Percentiles rank a stretch among this genome's conserved stretches.
These are phyloP conservation scores for Peronospora farinosa DNA, from an alignment of 352 stramenopile species.

Conservation along the genomic window DNA sequence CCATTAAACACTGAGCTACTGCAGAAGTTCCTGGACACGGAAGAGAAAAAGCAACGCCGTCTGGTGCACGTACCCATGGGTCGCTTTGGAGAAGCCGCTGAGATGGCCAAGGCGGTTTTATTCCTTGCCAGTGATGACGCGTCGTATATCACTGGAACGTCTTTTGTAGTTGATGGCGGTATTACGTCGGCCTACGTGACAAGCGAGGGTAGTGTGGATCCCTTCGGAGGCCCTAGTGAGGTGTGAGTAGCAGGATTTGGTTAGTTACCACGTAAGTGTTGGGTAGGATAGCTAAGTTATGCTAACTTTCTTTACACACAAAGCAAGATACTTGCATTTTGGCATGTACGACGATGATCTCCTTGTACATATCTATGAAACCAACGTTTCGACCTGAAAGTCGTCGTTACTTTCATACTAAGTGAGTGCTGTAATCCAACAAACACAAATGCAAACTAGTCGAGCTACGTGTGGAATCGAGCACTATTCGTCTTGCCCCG, in stretches of 20 bases:
- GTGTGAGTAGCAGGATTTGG: constrained; percentile 32
- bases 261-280: constrained; percentile 9
- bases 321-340: constrained; percentile 7
- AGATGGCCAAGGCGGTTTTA: constrained; percentile 84
- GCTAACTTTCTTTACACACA: constrained; percentile 12
- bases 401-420: too few relatives aligned
- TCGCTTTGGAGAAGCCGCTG: constrained; percentile 75
- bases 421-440: too few relatives aligned
- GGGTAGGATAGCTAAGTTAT: constrained; percentile 9
- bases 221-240: constrained; percentile 74
- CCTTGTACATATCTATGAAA: too few relatives aligned
- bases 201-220: constrained; percentile 68
- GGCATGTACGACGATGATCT: constrained; percentile 1
- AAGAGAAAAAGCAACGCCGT: constrained; percentile 81
- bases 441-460: background rate
- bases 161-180: constrained; percentile 83
- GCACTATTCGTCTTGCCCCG: background rate
- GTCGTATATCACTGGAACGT: constrained; percentile 84
- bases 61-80: constrained; percentile 86
- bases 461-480: background rate
- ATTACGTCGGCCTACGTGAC: constrained; percentile 85
- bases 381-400: too few relatives aligned
- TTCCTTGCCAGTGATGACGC: constrained; percentile 83
- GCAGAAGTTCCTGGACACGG: constrained; percentile 81
- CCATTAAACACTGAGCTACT: constrained; percentile 83